These are phyloP conservation scores for Eutypa lata DNA, from an alignment of 2,329 filamentous ascomycete genomes.

Conservation along the genomic window DNA sequence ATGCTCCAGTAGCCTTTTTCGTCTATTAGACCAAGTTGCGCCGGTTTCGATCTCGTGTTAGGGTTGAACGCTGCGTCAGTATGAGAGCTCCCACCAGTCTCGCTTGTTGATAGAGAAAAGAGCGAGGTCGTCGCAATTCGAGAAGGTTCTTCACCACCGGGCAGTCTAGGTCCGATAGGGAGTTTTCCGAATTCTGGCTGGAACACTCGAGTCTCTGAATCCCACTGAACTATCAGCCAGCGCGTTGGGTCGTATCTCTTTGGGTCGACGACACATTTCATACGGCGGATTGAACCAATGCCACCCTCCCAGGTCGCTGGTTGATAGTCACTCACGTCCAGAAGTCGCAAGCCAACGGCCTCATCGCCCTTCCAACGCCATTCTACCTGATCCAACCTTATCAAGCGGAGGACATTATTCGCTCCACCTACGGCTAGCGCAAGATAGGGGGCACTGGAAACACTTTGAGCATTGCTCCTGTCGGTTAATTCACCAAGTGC, in stretches of 20 bases:
- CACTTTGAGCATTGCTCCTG: conserved; percentile 25
- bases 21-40: conserved; percentile 66
- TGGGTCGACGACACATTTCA: conserved; percentile 45
- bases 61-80: conserved; percentile 66
- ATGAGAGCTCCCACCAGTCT: conserved; percentile 55
- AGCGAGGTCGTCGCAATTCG: conserved; percentile 55
- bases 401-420: conserved; percentile 56
- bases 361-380: conserved; percentile 52
- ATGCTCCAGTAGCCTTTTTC: conserved; percentile 64
- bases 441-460: conserved; percentile 33
- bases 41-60: conserved; percentile 41
- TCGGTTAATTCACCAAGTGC: conserved; percentile 54
- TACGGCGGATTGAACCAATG: conserved; percentile 44
- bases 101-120: conserved; percentile 45
- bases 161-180: conserved; percentile 14
- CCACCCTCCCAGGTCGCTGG: conserved; percentile 54
- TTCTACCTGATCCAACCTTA: conserved; percentile 45
- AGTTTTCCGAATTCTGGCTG: conserved; percentile 46
- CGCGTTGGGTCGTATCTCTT: conserved; percentile 36
- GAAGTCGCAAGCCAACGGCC: conserved; percentile 44
- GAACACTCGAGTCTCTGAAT: conserved; percentile 48
- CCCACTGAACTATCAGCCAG: conserved; percentile 54
- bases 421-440: conserved; percentile 53
- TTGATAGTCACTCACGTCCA: conserved; percentile 40
- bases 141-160: conserved; percentile 36